Base-by-base conservation (phyloP, 1,284 basidiomycete species). In the Pascua sp. region DNA sequence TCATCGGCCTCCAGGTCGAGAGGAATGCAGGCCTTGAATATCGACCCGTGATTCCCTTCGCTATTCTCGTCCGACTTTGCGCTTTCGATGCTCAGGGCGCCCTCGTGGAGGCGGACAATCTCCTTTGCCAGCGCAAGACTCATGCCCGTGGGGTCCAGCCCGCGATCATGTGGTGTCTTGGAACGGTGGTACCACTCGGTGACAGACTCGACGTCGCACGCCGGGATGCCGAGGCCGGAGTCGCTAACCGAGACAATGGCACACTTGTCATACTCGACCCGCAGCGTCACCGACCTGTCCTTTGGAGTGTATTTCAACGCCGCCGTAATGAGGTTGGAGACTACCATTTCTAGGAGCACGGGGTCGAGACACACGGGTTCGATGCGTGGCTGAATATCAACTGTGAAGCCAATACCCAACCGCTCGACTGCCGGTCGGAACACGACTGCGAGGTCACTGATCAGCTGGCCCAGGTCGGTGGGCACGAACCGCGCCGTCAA, bases 51-150 rank as follows among this genome's bases (percentile, higher is more conserved):
- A 12, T 43, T 9, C 1, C 57, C 40, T 5, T 12, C 43, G 24
- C 24, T 32, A 32, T 32, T 32, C 24, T 32, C 24, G 24, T 32
- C 40, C 7, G 18, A 8, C 9, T 32, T 32, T 32, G 15, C 17
- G 42, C 38, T 49, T 13, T 42, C 55, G 32, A 80, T 73, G 0
- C 67, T 51, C 36, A 80, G 66, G 1, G 72, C 69, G 4, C 78
- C 78, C 8, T 69, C 73, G 55, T 80, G 76, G 8, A 78, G 63
- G 42, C 73, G 75, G 24, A 80, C 67, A 42, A 79, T 67, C 55
- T 78, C 78, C 13, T 65, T 60, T 0, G 66, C 68, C 2, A 75
- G 53, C 58, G 42, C 70, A 4, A 59, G 49, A 7, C 57, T 50
- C 15, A 59, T 52, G 8, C 49, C 57, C 11, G 50, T 52, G 4